A percentile compares a stretch with the other conserved stretches of the same genome.
These are phyloP conservation scores for Marchantia paleacea DNA, from an alignment of 225 moss, liverwort and hornwort species.

Conservation along the genomic window DNA sequence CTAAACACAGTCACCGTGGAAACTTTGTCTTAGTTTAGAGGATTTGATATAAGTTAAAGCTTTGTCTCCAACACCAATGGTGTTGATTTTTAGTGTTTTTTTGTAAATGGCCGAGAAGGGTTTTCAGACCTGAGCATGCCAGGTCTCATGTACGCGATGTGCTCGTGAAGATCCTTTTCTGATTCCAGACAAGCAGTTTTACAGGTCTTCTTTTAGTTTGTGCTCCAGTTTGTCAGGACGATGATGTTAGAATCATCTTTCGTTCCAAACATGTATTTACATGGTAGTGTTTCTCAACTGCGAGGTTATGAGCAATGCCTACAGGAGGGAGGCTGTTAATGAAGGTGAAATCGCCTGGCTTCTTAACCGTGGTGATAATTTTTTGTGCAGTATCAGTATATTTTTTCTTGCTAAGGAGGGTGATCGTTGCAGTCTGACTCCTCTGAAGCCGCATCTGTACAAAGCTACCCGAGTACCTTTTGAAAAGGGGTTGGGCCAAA, in stretches of 20 bases:
- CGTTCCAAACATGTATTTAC: not conserved
- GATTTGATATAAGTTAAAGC: too few relatives aligned
- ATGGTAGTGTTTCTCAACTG: not conserved
- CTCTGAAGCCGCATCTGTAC: conserved; percentile 59
- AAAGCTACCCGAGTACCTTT: conserved; percentile 55
- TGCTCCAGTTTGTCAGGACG: too few relatives aligned
- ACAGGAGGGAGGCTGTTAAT: not conserved
- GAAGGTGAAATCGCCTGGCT: not conserved
- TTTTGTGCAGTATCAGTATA: conserved; percentile 74
- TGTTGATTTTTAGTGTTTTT: too few relatives aligned
- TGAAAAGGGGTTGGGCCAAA: conserved; percentile 80
- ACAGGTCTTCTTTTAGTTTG: too few relatives aligned
- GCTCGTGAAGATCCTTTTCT: too few relatives aligned
- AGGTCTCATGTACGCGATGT: too few relatives aligned
- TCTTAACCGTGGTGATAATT: not conserved
- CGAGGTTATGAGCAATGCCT: not conserved
- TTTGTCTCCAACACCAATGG: too few relatives aligned
- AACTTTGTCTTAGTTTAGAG: too few relatives aligned
- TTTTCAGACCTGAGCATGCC: too few relatives aligned
- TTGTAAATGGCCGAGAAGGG: too few relatives aligned
- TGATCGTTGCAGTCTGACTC: conserved; percentile 55
- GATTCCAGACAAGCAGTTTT: too few relatives aligned
- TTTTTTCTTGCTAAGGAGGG: conserved; percentile 78
- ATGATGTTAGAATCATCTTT: not conserved
- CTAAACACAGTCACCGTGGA: too few relatives aligned